Evolutionary conservation across 164 flowering plant genomes (phyloP), one percentile per base, ranked within the genome.

Genomic region (Piper longum): DNA sequence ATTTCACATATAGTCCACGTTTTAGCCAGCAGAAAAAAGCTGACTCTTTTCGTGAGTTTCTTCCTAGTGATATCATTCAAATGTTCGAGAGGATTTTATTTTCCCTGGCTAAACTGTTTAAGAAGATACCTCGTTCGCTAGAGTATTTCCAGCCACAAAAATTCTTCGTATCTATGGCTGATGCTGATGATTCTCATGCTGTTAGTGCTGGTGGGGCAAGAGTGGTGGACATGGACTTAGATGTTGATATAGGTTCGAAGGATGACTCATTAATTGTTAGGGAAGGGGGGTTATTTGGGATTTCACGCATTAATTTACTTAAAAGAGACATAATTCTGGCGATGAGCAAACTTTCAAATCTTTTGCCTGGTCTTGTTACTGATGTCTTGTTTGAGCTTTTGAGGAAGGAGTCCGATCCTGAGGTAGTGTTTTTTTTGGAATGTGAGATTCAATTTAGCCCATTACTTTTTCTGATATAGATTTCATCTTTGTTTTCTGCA

Each of bases 211-310:
- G 64, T 66, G 75, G 61, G 68, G 74, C 71, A 60, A 79, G 76
- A 66, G 74, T 86, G 69, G 61, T 88, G 66, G 99, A 91, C 69
- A 75, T 87, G 80, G 99, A 95, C 56, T 73, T 95, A 79, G 99
- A 95, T 73, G 72, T 75, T 52, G 71, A 59, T 64, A 80, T 75
- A 44, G 87, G 84, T 66, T 61, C 80, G 39, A 77, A 71, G 62
- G 84, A 85, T 66, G 61, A 66, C 17, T 83, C 64, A 67, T 66
- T 75, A 54, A 52, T 78, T n/a, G 71, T 67, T 60, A 64, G 69
- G 67, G 78, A 80, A 61, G 73, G 72, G 65, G 67, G 40, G 62
- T 43, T 70, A 52, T 36, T 71, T 54, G 71, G 77, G 44, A 42
- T 64, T 54, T 69, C 78, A 51, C 71, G 64, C 65, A 74, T 76